Conservation (phyloP, 2,329 filamentous ascomycete genomes). For the Claviceps sp. region DNA sequence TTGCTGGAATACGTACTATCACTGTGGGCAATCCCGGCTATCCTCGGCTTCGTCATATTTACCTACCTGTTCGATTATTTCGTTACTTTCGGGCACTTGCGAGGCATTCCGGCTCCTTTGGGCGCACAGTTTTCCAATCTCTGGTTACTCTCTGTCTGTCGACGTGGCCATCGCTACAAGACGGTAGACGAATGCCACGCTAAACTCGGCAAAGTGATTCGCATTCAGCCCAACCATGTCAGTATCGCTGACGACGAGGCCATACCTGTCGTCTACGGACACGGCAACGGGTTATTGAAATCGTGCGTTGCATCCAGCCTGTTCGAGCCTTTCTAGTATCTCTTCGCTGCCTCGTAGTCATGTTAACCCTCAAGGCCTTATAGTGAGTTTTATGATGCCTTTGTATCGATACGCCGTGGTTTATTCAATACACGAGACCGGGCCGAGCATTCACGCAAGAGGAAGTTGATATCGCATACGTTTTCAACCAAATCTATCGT, state of each 20-base stretch:
- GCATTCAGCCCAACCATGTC: slow-evolving; percentile 74
- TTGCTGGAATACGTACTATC: slow-evolving; percentile 21
- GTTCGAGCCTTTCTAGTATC: background rate
- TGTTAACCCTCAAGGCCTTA: background rate
- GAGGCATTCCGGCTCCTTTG: slow-evolving; percentile 48
- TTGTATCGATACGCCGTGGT: slow-evolving; percentile 73
- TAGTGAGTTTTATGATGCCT: slow-evolving; percentile 81
- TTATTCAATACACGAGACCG: slow-evolving; percentile 84
- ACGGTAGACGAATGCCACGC: slow-evolving; percentile 61
- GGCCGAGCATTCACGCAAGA: slow-evolving; percentile 71
- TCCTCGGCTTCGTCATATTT: slow-evolving; percentile 33
- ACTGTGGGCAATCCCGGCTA: slow-evolving; percentile 31
- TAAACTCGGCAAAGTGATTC: slow-evolving; percentile 64
- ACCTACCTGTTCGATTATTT: slow-evolving; percentile 49
- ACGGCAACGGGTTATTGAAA: slow-evolving; percentile 64
- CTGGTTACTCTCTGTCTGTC: slow-evolving; percentile 59
- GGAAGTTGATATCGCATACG: slow-evolving; percentile 77
- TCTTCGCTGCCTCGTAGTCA: slow-evolving; percentile 3
- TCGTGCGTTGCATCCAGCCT: slow-evolving; percentile 28
- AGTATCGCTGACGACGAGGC: slow-evolving; percentile 70
- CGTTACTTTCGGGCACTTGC: slow-evolving; percentile 35
- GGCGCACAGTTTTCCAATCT: slow-evolving; percentile 57
- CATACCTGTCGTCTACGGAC: slow-evolving; percentile 65
- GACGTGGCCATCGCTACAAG: slow-evolving; percentile 50
- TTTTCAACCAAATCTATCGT: slow-evolving; percentile 70